A percentile compares a stretch with the other conserved stretches of the same genome.
Conservation (phyloP, 768 basidiomycete species). For the Chalciporus sphaerocephalus region DNA sequence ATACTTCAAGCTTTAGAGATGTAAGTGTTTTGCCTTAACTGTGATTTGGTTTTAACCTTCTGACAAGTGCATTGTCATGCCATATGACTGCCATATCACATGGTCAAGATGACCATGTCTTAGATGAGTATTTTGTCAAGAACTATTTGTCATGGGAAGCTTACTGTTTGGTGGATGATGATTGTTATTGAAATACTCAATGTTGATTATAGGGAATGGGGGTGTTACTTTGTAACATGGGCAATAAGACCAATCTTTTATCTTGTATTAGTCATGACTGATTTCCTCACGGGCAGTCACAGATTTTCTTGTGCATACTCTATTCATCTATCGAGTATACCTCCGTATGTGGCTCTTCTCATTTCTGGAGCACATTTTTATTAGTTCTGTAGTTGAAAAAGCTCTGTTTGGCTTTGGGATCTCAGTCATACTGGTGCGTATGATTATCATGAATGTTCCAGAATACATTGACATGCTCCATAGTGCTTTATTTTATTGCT, state of each 20-base stretch:
- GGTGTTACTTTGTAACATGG: constrained; percentile 10
- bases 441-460: background rate
- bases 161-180: background rate
- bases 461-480: background rate
- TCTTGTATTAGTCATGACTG: background rate
- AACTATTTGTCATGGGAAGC: constrained; percentile 6
- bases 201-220: constrained; percentile 10
- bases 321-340: constrained; percentile 22
- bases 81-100: constrained; percentile 10
- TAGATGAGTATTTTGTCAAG: background rate
- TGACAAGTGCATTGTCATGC: constrained; percentile 9
- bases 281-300: constrained; percentile 12
- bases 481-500: constrained; percentile 16
- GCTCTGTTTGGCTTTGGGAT: background rate
- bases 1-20: too few species aligned
- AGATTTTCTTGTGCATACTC: constrained; percentile 22
- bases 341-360: constrained; percentile 12
- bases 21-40: constrained; percentile 5
- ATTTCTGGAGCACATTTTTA: background rate
- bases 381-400: constrained; percentile 9
- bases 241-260: constrained; percentile 6
- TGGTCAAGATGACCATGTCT: background rate
- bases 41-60: background rate
- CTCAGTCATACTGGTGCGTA: constrained; percentile 17
- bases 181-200: background rate